Conservation (phyloP, 306 rosid genomes). For the Sindora glabra region DNA sequence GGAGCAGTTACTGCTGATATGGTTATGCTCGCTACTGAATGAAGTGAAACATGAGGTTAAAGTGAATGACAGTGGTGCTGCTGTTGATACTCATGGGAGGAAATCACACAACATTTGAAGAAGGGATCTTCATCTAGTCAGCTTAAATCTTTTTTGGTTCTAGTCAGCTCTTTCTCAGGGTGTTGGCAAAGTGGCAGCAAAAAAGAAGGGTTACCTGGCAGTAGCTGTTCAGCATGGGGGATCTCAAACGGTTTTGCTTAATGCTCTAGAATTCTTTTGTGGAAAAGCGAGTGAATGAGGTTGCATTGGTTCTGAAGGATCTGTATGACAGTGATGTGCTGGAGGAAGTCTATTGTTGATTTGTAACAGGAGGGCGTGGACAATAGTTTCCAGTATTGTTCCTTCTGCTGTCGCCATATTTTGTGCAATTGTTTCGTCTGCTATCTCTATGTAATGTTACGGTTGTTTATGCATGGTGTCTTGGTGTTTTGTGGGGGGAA, state of each 20-base stretch:
- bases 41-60: constrained; percentile 8
- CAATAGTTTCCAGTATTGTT: too few relatives aligned
- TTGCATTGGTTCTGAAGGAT: constrained; percentile 41
- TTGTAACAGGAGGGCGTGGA: constrained; percentile 42
- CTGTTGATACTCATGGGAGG: constrained; percentile 9
- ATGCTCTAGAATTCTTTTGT: constrained; percentile 32
- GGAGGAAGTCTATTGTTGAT: constrained; percentile 32
- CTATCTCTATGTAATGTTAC: too few relatives aligned
- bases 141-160: constrained; percentile 39
- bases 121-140: constrained; percentile 27
- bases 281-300: constrained; percentile 34
- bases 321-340: constrained; percentile 39
- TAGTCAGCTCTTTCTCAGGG: constrained; percentile 44
- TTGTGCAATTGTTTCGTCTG: too few relatives aligned
- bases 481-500: too few relatives aligned
- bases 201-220: constrained; percentile 43
- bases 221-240: constrained; percentile 29
- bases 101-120: constrained; percentile 38
- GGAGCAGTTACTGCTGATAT: constrained; percentile 68
- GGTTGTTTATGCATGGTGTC: too few relatives aligned
- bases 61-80: constrained; percentile 24
- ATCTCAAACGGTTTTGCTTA: constrained; percentile 30
- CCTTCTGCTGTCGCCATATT: too few relatives aligned
- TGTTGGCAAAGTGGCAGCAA: constrained; percentile 41
- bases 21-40: constrained; percentile 60